phyloP scores from a whole-genome alignment of 176 grass and related monocot species.

The Saccharum officinarum region DNA sequence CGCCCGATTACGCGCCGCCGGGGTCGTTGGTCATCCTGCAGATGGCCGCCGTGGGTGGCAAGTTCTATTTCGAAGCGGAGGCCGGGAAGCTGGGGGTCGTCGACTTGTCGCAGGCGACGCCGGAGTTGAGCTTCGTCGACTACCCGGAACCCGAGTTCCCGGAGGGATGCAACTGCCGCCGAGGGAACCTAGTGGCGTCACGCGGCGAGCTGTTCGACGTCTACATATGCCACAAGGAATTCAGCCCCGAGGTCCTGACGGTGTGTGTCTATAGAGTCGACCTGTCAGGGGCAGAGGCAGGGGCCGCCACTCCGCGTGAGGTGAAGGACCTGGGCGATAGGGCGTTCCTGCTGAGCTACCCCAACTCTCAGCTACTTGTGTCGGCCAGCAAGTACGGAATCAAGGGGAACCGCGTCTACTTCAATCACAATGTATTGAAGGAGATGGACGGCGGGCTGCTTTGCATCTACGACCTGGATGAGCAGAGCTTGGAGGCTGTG shows the following conservation, averaged over 20 bases:
- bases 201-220: background rate
- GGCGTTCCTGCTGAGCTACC: too few relatives aligned
- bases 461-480: background rate
- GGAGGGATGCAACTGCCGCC: background rate
- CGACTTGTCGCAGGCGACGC: background rate
- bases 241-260: background rate
- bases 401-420: background rate
- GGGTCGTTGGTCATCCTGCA: background rate
- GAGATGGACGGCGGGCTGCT: constrained; percentile 3
- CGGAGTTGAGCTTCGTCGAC: background rate
- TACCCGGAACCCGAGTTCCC: fast-evolving
- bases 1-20: background rate
- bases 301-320: background rate
- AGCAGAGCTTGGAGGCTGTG: background rate
- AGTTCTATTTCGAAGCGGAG: background rate
- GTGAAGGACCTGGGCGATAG: background rate
- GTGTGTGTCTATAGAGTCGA: background rate
- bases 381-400: background rate
- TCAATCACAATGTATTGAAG: background rate
- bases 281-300: background rate
- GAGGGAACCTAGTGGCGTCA: background rate
- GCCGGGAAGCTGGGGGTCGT: background rate
- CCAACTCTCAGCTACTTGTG: background rate
- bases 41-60: background rate
- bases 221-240: background rate